phyloP scores from a whole-genome alignment of 2,329 filamentous ascomycete genomes.

The Nigrospora osmanthi region DNA sequence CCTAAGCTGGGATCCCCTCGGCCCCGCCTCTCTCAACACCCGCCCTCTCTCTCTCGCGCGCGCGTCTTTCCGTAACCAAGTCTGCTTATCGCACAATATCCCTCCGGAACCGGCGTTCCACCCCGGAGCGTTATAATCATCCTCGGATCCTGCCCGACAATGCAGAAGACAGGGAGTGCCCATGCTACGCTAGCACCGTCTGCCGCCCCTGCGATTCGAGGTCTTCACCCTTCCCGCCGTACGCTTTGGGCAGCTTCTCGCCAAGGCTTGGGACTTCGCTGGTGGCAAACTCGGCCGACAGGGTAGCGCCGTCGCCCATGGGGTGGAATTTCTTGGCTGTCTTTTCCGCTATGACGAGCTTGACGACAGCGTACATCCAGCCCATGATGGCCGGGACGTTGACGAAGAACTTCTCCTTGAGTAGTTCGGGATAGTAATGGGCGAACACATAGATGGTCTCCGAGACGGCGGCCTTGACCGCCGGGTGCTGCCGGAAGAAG shows the following conservation, averaged over 20 bases:
- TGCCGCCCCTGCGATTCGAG: slow-evolving; percentile 12
- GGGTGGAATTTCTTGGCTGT: slow-evolving; percentile 76
- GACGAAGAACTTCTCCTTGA: slow-evolving; percentile 90
- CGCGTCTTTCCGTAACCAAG: no score
- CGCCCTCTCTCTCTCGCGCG: no score
- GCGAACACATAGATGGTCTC: slow-evolving; percentile 78
- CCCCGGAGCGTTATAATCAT: no score
- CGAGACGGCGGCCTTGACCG: slow-evolving; percentile 67
- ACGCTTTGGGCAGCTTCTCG: background rate
- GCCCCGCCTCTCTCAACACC: no score
- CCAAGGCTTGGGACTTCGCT: slow-evolving; percentile 36
- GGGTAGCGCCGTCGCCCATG: slow-evolving; percentile 62
- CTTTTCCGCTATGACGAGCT: slow-evolving; percentile 64
- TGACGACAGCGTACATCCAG: slow-evolving; percentile 72
- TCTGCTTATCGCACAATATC: no score
- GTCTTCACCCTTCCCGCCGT: background rate
- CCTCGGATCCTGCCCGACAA: no score
- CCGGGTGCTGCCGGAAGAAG: slow-evolving; percentile 74
- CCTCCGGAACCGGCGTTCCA: no score
- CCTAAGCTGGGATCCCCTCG: no score
- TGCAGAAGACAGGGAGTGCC: no score
- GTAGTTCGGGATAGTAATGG: slow-evolving; percentile 79
- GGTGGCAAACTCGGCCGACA: slow-evolving; percentile 51
- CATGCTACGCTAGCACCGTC: slow-evolving; percentile 10
- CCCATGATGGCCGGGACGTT: slow-evolving; percentile 90